Percentiles rank a stretch among this genome's conserved stretches.
These are phyloP conservation scores for Sporothrix pallida DNA, from an alignment of 2,329 filamentous ascomycete species.

Conservation along the genomic window DNA sequence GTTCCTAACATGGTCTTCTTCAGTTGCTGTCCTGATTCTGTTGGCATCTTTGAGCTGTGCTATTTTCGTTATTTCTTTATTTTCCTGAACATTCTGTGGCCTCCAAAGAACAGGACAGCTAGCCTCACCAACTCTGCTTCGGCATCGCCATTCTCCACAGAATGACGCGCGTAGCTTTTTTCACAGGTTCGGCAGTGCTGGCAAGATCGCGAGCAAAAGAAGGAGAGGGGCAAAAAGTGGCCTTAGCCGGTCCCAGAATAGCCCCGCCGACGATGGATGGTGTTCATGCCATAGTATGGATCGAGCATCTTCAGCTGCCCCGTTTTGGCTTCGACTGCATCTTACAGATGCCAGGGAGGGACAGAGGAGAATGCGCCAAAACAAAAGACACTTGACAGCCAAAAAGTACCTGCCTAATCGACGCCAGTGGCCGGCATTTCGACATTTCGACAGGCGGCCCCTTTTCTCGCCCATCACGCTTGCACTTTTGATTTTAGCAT, in stretches of 20 bases:
- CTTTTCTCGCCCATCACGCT: neutral
- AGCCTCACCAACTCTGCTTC: neutral
- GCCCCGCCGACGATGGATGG: conserved; percentile 17
- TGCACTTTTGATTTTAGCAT: neutral
- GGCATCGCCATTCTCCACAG: conserved; percentile 26
- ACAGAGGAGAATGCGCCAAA: too few relatives aligned
- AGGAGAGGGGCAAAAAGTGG: conserved; percentile 6
- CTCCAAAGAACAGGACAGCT: too few relatives aligned
- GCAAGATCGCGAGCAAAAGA: neutral
- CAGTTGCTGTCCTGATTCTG: neutral
- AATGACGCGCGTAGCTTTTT: neutral
- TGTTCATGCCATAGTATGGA: conserved; percentile 1
- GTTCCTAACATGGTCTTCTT: neutral
- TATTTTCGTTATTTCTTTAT: neutral
- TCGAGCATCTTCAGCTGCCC: neutral
- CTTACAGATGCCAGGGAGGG: neutral
- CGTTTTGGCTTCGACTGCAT: neutral
- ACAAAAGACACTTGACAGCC: neutral
- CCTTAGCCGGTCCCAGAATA: neutral
- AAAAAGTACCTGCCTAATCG: neutral
- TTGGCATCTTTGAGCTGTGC: too few relatives aligned
- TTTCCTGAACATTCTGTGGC: neutral
- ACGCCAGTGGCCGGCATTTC: conserved; percentile 7
- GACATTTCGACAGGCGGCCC: neutral
- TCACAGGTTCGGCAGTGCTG: conserved; percentile 20